These are phyloP conservation scores for Aotearoamyces nothofagi DNA, from an alignment of 2,329 filamentous ascomycete species.

Conservation along the genomic window DNA sequence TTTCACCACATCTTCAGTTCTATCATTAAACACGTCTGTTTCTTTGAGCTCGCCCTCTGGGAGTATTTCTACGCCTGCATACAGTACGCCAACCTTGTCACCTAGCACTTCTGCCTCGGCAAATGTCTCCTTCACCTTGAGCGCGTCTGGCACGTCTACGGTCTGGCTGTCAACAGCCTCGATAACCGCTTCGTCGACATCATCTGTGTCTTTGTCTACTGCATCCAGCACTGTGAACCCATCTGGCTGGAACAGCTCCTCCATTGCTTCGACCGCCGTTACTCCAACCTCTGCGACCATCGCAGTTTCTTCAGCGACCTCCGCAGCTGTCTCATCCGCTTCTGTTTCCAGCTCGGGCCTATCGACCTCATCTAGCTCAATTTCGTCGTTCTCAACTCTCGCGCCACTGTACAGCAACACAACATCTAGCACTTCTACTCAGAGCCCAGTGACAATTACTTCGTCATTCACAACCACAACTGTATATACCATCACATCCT, in stretches of 20 bases:
- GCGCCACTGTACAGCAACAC: background rate
- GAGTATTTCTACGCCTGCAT: slow-evolving; percentile 2
- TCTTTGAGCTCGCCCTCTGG: slow-evolving; percentile 3
- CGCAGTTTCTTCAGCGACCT: background rate
- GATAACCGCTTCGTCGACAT: background rate
- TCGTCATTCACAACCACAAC: slow-evolving; percentile 35
- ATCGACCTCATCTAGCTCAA: background rate
- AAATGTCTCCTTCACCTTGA: no score
- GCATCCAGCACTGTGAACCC: background rate
- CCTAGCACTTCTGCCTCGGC: no score
- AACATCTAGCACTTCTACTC: background rate
- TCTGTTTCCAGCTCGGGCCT: no score
- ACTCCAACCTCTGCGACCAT: background rate
- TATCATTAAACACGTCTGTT: background rate
- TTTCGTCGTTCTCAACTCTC: background rate
- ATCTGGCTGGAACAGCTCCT: no score
- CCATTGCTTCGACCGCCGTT: background rate
- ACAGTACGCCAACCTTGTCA: slow-evolving; percentile 1
- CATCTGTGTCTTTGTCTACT: background rate
- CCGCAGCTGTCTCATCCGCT: background rate
- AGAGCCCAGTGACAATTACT: slow-evolving; percentile 12
- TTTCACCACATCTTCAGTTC: no score
- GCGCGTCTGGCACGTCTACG: no score
- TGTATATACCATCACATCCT: slow-evolving; percentile 34
- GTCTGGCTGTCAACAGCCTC: no score